Conservation (phyloP, 495 filamentous ascomycete species). For the Jackrogersella multiformis region DNA sequence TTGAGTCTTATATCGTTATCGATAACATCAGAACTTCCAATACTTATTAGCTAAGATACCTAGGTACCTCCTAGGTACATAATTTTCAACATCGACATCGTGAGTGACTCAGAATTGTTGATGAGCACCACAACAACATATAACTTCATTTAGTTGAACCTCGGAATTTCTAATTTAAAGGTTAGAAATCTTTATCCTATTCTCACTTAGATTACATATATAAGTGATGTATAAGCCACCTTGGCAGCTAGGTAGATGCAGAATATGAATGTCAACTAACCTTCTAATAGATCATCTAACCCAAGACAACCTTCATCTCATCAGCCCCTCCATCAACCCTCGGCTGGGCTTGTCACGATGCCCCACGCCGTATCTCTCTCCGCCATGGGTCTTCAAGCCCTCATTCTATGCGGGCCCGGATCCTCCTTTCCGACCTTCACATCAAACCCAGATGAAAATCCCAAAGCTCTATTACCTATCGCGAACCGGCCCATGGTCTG, state of each 20-base stretch:
- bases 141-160: not conserved
- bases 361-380: slow-evolving; percentile 74
- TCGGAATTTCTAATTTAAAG: not conserved
- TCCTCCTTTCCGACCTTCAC: slow-evolving; percentile 92
- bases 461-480: slow-evolving; percentile 89
- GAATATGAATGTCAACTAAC: not conserved
- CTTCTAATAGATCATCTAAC: not conserved
- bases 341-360: slow-evolving; percentile 54
- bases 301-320: slow-evolving; percentile 1
- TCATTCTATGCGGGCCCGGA: slow-evolving; percentile 93
- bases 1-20: not conserved
- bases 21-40: too few relatives aligned
- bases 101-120: slow-evolving; percentile 18
- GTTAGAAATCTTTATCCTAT: not conserved
- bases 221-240: too few relatives aligned
- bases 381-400: slow-evolving; percentile 90
- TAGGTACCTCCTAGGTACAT: too few relatives aligned
- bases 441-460: slow-evolving; percentile 84
- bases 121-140: slow-evolving; percentile 5
- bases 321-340: slow-evolving; percentile 34
- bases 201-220: not conserved
- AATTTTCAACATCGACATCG: slow-evolving; percentile 12
- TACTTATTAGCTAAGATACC: too few relatives aligned
- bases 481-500: slow-evolving; percentile 97
- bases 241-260: not conserved